Percentiles rank a stretch among this genome's conserved stretches.
These are phyloP conservation scores for Backusella westeae DNA, from an alignment of 192 early-diverging fungal genomes.

Conservation along the genomic window DNA sequence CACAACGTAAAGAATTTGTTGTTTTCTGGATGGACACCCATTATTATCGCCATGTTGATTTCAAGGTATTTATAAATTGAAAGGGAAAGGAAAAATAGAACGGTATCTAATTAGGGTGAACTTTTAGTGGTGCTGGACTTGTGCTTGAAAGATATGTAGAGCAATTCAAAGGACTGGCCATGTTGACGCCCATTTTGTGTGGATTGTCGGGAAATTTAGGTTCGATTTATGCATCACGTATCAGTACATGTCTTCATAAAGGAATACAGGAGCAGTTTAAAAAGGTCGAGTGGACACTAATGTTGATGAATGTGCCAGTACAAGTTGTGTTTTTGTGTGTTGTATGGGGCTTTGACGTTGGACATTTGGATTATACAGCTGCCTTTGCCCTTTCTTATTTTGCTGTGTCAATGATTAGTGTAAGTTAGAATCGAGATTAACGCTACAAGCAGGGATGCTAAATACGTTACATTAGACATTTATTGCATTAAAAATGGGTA, in stretches of 20 bases:
- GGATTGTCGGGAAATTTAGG: conserved; percentile 75
- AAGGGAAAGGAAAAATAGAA: conserved; percentile 16
- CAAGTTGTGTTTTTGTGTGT: conserved; percentile 58
- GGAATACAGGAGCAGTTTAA: conserved; percentile 43
- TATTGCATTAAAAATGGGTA: conserved; percentile 55
- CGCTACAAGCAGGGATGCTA: conserved; percentile 14
- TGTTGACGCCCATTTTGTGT: conserved; percentile 67
- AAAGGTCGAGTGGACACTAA: conserved; percentile 54
- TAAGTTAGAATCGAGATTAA: conserved; percentile 27
- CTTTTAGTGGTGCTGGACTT: conserved; percentile 57
- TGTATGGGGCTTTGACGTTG: conserved; percentile 46
- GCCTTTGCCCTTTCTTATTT: conserved; percentile 53
- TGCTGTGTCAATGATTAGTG: conserved; percentile 54
- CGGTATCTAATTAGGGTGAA: background rate
- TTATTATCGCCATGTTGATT: conserved; percentile 74
- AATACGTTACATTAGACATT: conserved; percentile 43
- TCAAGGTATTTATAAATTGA: conserved; percentile 47
- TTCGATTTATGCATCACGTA: conserved; percentile 73
- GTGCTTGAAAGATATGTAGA: conserved; percentile 69
- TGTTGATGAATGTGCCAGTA: conserved; percentile 69
- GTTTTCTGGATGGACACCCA: conserved; percentile 70
- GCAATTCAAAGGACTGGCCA: conserved; percentile 59
- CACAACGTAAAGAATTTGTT: conserved; percentile 63
- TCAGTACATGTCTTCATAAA: conserved; percentile 70
- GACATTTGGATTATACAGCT: conserved; percentile 38